phyloP scores from a whole-genome alignment of 1,139 yeast species.

The Yamadazyma atmosphaerica region DNA sequence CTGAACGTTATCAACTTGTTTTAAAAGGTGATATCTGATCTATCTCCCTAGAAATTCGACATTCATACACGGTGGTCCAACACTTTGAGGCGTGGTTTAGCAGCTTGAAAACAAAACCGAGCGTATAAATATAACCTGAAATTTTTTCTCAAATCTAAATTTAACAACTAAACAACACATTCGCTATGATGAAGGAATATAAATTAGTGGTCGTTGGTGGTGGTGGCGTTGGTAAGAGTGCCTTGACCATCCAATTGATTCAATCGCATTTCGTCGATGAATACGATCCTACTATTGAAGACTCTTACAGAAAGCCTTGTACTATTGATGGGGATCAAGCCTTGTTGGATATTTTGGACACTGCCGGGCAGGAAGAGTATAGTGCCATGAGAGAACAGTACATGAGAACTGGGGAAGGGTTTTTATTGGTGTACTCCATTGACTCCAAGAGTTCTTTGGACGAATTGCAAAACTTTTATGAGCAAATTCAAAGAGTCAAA shows the following conservation, averaged over 20 bases:
- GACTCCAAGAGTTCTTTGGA: conserved; percentile 78
- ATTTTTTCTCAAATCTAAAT: no score
- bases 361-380: conserved; percentile 98
- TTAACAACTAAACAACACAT: conserved; percentile 1
- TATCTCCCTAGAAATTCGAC: no score
- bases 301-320: conserved; percentile 58
- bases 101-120: no score
- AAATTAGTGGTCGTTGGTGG: conserved; percentile 96
- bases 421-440: conserved; percentile 79
- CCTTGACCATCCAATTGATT: conserved; percentile 85
- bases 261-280: conserved; percentile 94
- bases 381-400: conserved; percentile 93
- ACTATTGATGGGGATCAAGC: conserved; percentile 52
- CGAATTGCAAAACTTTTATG: conserved; percentile 75
- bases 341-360: conserved; percentile 78
- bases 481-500: conserved; percentile 84
- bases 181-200: conserved; percentile 57
- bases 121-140: no score
- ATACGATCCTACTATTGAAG: conserved; percentile 97
- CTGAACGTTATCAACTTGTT: no score
- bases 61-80: no score
- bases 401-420: conserved; percentile 94
- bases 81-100: no score
- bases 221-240: conserved; percentile 98
- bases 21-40: no score